phyloP scores from a whole-genome alignment of 306 rosid species.

The Prunus mume region DNA sequence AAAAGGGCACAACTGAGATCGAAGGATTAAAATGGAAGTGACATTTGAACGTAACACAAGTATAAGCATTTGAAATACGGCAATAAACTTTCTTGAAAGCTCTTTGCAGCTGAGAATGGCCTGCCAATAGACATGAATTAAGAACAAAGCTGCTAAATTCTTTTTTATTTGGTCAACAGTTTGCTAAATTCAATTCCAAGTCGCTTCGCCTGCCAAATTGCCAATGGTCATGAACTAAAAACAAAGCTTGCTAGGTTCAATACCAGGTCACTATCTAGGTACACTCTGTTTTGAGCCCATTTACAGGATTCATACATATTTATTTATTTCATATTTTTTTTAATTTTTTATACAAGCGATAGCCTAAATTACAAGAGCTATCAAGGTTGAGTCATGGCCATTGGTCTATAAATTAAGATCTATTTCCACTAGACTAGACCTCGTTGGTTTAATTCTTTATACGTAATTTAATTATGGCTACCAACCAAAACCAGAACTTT shows the following conservation, averaged over 20 bases:
- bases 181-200: too few species aligned
- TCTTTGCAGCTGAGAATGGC: not conserved
- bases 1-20: not conserved
- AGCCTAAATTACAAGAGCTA: too few species aligned
- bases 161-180: too few species aligned
- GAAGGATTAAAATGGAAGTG: not conserved
- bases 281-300: not conserved
- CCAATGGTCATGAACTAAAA: not conserved
- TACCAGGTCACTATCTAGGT: not conserved
- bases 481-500: too few species aligned
- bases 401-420: fast-evolving
- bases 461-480: too few species aligned
- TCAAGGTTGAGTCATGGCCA: too few species aligned
- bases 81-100: not conserved
- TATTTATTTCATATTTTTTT: not conserved
- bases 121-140: not conserved
- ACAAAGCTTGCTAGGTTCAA: not conserved
- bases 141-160: not conserved
- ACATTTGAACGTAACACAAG: not conserved
- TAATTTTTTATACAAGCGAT: not conserved
- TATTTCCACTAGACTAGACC: fast-evolving
- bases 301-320: not conserved
- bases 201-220: too few species aligned
- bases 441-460: too few species aligned
- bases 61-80: not conserved